Evolutionary conservation across 2,329 filamentous ascomycete species (phyloP).

Genomic region (Penicillium sp.): DNA sequence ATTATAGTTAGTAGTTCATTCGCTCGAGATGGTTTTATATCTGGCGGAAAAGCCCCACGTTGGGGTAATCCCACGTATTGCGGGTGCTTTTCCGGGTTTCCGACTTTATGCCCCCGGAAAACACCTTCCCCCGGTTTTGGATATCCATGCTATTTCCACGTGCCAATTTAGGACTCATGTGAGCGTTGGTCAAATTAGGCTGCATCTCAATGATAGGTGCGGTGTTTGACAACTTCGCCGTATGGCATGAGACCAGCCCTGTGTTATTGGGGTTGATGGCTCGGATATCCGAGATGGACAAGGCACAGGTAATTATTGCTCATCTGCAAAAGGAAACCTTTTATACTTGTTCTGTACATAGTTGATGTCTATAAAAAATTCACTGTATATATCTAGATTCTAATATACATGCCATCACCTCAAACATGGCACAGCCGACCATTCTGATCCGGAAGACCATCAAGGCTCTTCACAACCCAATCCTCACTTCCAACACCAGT

Average conservation of each 20-base stretch:
- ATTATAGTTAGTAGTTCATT: background rate
- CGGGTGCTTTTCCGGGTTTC: conserved; percentile 17
- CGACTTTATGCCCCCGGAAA: conserved; percentile 8
- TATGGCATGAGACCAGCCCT: background rate
- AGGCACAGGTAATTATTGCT: too few species aligned
- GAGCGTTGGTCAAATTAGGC: accelerated
- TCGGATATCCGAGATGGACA: background rate
- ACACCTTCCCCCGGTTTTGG: background rate
- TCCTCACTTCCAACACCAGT: conserved; percentile 56
- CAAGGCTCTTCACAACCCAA: conserved; percentile 45
- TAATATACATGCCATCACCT: background rate
- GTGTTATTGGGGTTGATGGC: background rate
- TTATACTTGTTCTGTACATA: background rate
- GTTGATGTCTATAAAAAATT: background rate
- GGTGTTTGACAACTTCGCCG: background rate
- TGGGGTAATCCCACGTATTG: conserved; percentile 7
- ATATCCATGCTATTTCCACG: background rate
- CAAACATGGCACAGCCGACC: conserved; percentile 44
- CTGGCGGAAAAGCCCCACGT: background rate
- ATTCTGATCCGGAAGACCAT: conserved; percentile 31
- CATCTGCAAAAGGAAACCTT: background rate
- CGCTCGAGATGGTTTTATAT: conserved; percentile 9
- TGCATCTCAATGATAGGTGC: background rate
- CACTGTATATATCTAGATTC: background rate
- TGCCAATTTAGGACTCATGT: background rate